These are phyloP conservation scores for Podospora anserina DNA, from an alignment of 495 filamentous ascomycete species.

Conservation along the genomic window DNA sequence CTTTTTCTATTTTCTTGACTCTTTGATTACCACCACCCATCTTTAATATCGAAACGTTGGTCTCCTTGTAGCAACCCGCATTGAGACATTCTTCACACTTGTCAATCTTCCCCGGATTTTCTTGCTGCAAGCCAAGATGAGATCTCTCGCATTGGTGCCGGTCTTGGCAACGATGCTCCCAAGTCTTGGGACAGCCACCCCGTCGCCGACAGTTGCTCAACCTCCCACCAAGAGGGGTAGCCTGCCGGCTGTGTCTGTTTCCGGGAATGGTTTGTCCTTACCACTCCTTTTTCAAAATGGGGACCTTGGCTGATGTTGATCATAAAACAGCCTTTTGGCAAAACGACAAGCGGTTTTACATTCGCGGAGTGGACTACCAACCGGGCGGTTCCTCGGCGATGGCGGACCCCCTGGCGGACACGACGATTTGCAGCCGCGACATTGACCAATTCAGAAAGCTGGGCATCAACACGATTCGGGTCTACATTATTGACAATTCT, in stretches of 20 bases:
- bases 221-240: slow-evolving; percentile 50
- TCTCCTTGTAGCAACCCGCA: background rate
- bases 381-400: slow-evolving; percentile 81
- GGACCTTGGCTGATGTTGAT: too few species aligned
- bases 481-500: slow-evolving; percentile 92
- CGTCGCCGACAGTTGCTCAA: slow-evolving; percentile 57
- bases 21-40: slow-evolving; percentile 2
- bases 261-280: slow-evolving; percentile 43
- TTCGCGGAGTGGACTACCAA: slow-evolving; percentile 94
- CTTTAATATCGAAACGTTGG: slow-evolving; percentile 9
- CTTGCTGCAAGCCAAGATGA: slow-evolving; percentile 14
- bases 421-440: slow-evolving; percentile 71
- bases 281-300: background rate
- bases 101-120: slow-evolving; percentile 5
- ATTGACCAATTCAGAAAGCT: slow-evolving; percentile 79
- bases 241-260: slow-evolving; percentile 44
- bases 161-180: slow-evolving; percentile 53
- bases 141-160: slow-evolving; percentile 35
- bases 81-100: background rate
- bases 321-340: slow-evolving; percentile 72
- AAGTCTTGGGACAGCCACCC: slow-evolving; percentile 52
- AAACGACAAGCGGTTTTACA: slow-evolving; percentile 80
- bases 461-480: slow-evolving; percentile 85
- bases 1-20: background rate
- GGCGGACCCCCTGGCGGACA: slow-evolving; percentile 75